Evolutionary conservation across 768 basidiomycete species (phyloP).

Genomic region (Suillus luteus): DNA sequence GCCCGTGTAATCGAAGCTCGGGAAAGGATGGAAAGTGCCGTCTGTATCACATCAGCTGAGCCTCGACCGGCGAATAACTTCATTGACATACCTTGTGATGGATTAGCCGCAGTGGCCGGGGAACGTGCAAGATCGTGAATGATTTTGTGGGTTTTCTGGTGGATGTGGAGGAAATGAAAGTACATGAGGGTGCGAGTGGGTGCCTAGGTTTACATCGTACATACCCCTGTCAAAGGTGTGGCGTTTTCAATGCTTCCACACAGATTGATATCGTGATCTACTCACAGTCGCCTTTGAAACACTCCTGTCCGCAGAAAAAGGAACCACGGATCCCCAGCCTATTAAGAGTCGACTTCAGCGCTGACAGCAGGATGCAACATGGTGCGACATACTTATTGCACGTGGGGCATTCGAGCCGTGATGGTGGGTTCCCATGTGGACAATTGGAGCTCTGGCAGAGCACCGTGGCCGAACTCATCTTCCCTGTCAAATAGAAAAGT

Average conservation of each 20-base stretch:
- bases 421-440: constrained; percentile 81
- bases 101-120: constrained; percentile 16
- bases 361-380: constrained; percentile 10
- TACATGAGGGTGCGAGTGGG: neutral
- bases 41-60: constrained; percentile 43
- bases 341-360: constrained; percentile 20
- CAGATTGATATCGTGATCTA: constrained; percentile 18
- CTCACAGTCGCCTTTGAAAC: constrained; percentile 95
- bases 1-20: constrained; percentile 78
- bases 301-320: constrained; percentile 93
- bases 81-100: constrained; percentile 9
- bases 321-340: constrained; percentile 83
- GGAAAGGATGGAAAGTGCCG: constrained; percentile 80
- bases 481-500: constrained; percentile 1
- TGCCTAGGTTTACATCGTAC: constrained; percentile 3
- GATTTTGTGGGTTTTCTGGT: constrained; percentile 80
- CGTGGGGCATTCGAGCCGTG: constrained; percentile 88
- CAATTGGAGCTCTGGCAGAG: constrained; percentile 71
- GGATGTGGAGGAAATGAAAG: constrained; percentile 12
- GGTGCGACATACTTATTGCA: constrained; percentile 76
- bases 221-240: constrained; percentile 28
- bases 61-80: neutral
- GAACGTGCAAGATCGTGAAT: constrained; percentile 64
- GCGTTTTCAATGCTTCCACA: constrained; percentile 3
- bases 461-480: constrained; percentile 40